Percentiles rank a stretch among this genome's conserved stretches.
These are phyloP conservation scores for Camellia oleifera DNA, from an alignment of 179 eudicot species.

Conservation along the genomic window DNA sequence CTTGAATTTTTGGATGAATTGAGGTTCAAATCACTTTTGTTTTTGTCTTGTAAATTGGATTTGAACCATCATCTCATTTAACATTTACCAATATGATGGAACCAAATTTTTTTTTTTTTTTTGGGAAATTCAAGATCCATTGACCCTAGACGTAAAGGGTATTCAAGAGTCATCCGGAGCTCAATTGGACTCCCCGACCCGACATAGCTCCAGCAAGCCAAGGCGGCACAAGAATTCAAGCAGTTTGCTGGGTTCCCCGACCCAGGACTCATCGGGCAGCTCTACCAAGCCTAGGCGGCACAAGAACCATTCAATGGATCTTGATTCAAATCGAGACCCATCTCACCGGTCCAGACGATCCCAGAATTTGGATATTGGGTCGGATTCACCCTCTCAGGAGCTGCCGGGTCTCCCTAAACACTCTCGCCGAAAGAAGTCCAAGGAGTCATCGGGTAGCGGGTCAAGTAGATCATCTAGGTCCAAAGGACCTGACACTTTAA, in stretches of 20 bases:
- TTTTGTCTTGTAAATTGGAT: too few species aligned
- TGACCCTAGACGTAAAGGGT: not conserved
- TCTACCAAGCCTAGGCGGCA: constrained; percentile 19
- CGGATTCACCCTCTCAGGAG: constrained; percentile 11
- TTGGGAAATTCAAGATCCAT: too few species aligned
- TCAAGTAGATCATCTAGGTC: constrained; percentile 18
- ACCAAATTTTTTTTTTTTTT: too few species aligned
- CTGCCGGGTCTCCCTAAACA: not conserved
- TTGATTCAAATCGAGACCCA: not conserved
- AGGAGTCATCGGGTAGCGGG: constrained; percentile 17
- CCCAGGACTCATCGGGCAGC: not conserved
- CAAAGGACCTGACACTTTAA: constrained; percentile 6
- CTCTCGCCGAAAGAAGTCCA: constrained; percentile 18
- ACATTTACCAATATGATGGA: too few species aligned
- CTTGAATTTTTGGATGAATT: too few species aligned
- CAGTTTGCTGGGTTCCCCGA: constrained; percentile 13
- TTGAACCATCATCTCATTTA: not conserved
- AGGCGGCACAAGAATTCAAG: constrained; percentile 21
- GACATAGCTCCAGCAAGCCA: constrained; percentile 11
- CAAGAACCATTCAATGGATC: constrained; percentile 14
- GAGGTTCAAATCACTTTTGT: too few species aligned
- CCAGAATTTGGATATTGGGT: not conserved
- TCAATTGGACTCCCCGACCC: constrained; percentile 15
- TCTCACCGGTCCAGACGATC: not conserved
- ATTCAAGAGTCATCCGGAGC: not conserved